Conservation (phyloP, 257 asterid genomes). For the Solanum rostratum region DNA sequence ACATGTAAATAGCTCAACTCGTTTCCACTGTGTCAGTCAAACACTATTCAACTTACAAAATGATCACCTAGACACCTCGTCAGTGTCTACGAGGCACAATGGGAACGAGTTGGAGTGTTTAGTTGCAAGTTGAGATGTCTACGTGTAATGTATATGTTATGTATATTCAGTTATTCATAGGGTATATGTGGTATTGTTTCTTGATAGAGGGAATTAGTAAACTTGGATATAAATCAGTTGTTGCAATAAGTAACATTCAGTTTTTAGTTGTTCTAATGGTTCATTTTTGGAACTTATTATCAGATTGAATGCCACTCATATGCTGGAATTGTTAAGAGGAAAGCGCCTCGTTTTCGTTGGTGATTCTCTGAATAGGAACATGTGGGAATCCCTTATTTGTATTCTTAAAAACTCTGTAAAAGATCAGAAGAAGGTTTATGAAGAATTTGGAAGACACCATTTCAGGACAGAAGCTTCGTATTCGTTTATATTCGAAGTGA, state of each 20-base stretch:
- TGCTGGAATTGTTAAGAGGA: slow-evolving; percentile 63
- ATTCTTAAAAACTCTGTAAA: slow-evolving; percentile 46
- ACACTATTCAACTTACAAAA: background rate
- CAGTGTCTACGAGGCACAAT: background rate
- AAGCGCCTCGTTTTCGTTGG: slow-evolving; percentile 59
- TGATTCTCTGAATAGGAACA: slow-evolving; percentile 64
- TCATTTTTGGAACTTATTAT: background rate
- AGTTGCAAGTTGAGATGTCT: background rate
- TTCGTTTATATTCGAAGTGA: slow-evolving; percentile 52
- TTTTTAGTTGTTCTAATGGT: background rate
- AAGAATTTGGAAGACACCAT: slow-evolving; percentile 42
- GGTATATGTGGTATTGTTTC: background rate
- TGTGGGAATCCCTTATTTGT: slow-evolving; percentile 87
- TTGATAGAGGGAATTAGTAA: background rate
- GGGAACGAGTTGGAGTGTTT: background rate
- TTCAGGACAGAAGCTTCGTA: slow-evolving; percentile 51
- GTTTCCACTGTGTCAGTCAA: background rate
- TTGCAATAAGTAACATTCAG: background rate
- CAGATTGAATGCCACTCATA: slow-evolving; percentile 51
- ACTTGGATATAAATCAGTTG: background rate
- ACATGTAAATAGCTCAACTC: background rate
- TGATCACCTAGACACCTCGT: background rate
- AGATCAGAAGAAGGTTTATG: slow-evolving; percentile 49
- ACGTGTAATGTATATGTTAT: background rate
- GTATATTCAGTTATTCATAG: background rate